Base-by-base conservation (phyloP, 352 stramenopile species). In the Pythium aphanidermatum region DNA sequence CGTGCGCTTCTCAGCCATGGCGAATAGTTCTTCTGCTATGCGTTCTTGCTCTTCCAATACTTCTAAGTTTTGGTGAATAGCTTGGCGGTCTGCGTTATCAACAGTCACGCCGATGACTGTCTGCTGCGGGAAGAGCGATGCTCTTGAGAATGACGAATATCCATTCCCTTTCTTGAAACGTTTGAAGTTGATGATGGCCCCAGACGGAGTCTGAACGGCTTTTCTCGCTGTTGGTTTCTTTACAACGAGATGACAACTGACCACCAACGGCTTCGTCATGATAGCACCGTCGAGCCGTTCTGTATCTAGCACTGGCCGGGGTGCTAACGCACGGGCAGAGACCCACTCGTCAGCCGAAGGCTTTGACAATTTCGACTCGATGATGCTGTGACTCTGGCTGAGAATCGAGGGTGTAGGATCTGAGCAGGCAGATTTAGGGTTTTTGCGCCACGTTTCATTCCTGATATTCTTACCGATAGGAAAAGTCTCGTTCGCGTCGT, bases 1-100 rank as follows among this genome's bases (percentile, higher is more conserved):
- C 17, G 52, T 63, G 52, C 73, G 64, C 42, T 82, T 75, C 63
- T 92, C 80, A 8, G 68, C 71, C 68, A 90, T 82, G 9, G 75
- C 73, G 58, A 94, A 92, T 14, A 94, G 53, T 27, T 89, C 78
- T 36, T 94, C 80, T 1, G 83, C 83, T 31, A 94, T 83, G 11
- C 83, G 68, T 38, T 94, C 83, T 61, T 91, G 80, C 49, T 79
- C 76, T 51, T 94, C 77, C 51, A 87, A 58, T 4, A 52, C 71
- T 24, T 84, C 74, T 5, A 90, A 34, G n/a, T 80, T 70, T 43
- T 83, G 60, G 24, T 82, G 68, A 31, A 79, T 51, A n/a, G 58
- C 65, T 24, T 74, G 58, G 9, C 67, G 64, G 5, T 85, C 74
- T 11, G 65, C 61, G 19, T 86, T 82, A 40, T 90, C 63, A 11